Evolutionary conservation across 78 protist species (phyloP).

Genomic region (Pigoraptor vietnamica): DNA sequence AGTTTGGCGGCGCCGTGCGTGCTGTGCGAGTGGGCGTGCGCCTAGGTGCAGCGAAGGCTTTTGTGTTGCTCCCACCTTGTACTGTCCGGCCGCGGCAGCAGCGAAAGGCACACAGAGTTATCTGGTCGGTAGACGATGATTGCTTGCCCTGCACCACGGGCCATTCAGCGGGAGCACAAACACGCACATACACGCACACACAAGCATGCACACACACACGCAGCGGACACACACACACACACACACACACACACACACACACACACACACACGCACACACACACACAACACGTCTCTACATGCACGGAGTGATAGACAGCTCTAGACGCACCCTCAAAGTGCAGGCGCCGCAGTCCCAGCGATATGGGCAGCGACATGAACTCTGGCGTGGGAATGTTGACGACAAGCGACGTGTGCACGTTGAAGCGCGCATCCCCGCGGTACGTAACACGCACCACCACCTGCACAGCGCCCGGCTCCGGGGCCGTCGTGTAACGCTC

Average conservation of each 20-base stretch:
- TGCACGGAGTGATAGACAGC: too few relatives aligned
- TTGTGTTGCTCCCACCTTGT: neutral
- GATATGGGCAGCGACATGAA: neutral
- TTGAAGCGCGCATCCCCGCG: neutral
- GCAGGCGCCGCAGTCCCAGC: neutral
- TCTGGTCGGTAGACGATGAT: neutral
- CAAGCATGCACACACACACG: neutral
- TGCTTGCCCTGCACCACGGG: neutral
- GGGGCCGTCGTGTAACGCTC: neutral
- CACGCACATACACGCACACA: neutral
- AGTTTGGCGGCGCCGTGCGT: too few relatives aligned
- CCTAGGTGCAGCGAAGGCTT: neutral
- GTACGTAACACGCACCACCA: neutral
- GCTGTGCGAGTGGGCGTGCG: neutral
- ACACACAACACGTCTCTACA: neutral
- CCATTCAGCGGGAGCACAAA: too few relatives aligned
- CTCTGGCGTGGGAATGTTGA: neutral
- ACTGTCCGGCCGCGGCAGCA: neutral
- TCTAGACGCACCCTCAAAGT: neutral
- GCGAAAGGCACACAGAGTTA: neutral
- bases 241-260: neutral
- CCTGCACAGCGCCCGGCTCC: neutral
- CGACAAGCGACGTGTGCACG: neutral
- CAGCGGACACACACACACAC: neutral
- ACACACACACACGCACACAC: neutral